phyloP scores from a whole-genome alignment of 805 yeast species.

The Kuraishia borneana region DNA sequence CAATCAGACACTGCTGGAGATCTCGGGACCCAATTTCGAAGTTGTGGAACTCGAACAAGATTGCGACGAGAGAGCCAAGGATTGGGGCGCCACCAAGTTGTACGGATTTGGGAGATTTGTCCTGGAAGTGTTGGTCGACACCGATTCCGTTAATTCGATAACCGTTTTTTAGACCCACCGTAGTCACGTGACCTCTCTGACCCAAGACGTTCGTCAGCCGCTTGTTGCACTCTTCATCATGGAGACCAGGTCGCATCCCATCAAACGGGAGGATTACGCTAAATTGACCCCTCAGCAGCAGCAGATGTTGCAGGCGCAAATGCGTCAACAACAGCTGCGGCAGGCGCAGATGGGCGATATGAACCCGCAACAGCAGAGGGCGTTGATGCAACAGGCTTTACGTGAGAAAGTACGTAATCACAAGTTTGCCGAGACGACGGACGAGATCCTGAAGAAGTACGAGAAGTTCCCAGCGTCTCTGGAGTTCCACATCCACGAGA shows the following conservation, averaged over 20 bases:
- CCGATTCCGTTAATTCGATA: conserved; percentile 14
- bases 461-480: conserved; percentile 70
- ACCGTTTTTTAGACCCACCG: conserved; percentile 13
- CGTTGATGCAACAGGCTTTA: conserved; percentile 28
- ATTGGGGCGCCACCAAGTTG: conserved; percentile 23
- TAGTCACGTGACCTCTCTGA: too few species aligned
- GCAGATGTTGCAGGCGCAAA: not conserved
- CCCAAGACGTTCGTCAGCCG: too few species aligned
- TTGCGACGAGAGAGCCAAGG: conserved; percentile 12
- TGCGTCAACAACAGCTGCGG: conserved; percentile 1
- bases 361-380: conserved; percentile 29
- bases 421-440: conserved; percentile 60
- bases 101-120: conserved; percentile 13
- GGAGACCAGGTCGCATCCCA: too few species aligned
- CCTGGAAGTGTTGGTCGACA: conserved; percentile 20
- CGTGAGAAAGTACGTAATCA: conserved; percentile 33
- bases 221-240: too few species aligned
- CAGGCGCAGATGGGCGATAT: conserved; percentile 11
- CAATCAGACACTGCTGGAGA: conserved; percentile 7
- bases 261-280: not conserved
- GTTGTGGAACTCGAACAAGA: conserved; percentile 17
- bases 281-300: conserved; percentile 1
- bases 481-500: conserved; percentile 84
- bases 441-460: conserved; percentile 66
- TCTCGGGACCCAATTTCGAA: conserved; percentile 12